Percentiles rank a stretch among this genome's conserved stretches.
Conservation (phyloP, 2,329 filamentous ascomycete genomes). For the Nemania abortiva region DNA sequence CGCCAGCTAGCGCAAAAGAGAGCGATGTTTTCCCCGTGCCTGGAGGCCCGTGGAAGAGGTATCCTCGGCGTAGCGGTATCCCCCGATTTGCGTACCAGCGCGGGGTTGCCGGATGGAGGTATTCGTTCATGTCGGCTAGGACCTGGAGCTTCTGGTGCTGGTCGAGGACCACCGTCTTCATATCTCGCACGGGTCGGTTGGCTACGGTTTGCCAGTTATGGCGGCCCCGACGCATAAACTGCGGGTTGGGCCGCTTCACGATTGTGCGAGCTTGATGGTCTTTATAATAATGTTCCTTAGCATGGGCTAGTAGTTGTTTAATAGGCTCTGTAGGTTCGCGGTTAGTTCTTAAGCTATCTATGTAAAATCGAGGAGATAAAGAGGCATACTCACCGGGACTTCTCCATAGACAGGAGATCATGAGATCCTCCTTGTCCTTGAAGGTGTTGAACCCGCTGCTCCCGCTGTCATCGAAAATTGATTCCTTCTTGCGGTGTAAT, state of each 20-base stretch:
- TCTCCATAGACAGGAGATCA: constrained; percentile 67
- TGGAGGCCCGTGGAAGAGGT: constrained; percentile 81
- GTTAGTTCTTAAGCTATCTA: background rate
- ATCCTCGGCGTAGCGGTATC: constrained; percentile 81
- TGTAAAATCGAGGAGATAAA: background rate
- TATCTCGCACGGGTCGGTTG: constrained; percentile 74
- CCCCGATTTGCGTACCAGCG: constrained; percentile 81
- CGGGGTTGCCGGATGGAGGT: constrained; percentile 76
- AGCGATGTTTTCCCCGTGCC: constrained; percentile 80
- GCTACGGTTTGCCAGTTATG: constrained; percentile 68
- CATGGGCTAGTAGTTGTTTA: constrained; percentile 66
- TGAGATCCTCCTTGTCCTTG: constrained; percentile 65
- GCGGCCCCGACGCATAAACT: constrained; percentile 60
- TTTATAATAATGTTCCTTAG: constrained; percentile 64
- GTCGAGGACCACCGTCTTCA: constrained; percentile 81
- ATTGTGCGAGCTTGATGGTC: constrained; percentile 68
- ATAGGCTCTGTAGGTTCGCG: constrained; percentile 58
- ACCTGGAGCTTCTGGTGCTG: constrained; percentile 73
- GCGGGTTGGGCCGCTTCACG: constrained; percentile 65
- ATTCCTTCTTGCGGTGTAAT: constrained; percentile 61
- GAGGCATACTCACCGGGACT: constrained; percentile 49
- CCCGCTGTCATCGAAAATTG: constrained; percentile 54
- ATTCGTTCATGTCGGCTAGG: constrained; percentile 80
- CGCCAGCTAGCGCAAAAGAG: constrained; percentile 73
- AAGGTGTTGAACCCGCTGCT: constrained; percentile 54